Evolutionary conservation across 23 red algal species (phyloP).

Genomic region (Agarophyton chilense): DNA sequence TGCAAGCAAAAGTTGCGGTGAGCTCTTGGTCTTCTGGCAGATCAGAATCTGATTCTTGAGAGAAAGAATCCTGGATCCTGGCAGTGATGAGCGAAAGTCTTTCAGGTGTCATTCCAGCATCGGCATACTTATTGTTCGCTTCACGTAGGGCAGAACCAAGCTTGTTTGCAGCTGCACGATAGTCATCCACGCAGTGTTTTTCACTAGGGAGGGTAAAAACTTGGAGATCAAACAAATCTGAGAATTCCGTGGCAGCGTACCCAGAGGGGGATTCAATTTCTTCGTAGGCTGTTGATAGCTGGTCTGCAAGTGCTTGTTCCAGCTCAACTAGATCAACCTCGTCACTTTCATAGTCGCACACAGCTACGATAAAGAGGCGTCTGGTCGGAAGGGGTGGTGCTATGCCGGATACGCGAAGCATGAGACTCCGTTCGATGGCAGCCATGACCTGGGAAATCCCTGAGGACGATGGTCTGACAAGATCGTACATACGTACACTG

Average conservation of each 20-base stretch:
- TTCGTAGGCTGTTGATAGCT: conserved; percentile 37
- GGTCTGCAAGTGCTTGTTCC: conserved; percentile 38
- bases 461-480: conserved; percentile 19
- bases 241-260: conserved; percentile 30
- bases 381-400: conserved; percentile 26
- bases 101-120: conserved; percentile 52
- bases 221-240: conserved; percentile 77
- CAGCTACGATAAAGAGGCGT: conserved; percentile 78
- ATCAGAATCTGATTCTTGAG: conserved; percentile 6
- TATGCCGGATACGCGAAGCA: conserved; percentile 24
- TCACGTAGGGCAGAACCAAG: conserved; percentile 56
- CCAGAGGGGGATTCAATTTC: conserved; percentile 57
- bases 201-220: conserved; percentile 52
- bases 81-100: conserved; percentile 18
- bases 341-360: conserved; percentile 78
- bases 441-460: conserved; percentile 30
- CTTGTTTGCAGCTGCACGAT: conserved; percentile 44
- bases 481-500: conserved; percentile 39
- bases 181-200: conserved; percentile 45
- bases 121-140: conserved; percentile 65
- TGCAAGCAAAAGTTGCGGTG: conserved; percentile 78
- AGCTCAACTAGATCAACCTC: conserved; percentile 69
- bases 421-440: conserved; percentile 25
- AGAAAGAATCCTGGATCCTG: not conserved
- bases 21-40: conserved; percentile 74